These are phyloP conservation scores for Tuber microsphaerosporum DNA, from an alignment of 495 filamentous ascomycete species.

Conservation along the genomic window DNA sequence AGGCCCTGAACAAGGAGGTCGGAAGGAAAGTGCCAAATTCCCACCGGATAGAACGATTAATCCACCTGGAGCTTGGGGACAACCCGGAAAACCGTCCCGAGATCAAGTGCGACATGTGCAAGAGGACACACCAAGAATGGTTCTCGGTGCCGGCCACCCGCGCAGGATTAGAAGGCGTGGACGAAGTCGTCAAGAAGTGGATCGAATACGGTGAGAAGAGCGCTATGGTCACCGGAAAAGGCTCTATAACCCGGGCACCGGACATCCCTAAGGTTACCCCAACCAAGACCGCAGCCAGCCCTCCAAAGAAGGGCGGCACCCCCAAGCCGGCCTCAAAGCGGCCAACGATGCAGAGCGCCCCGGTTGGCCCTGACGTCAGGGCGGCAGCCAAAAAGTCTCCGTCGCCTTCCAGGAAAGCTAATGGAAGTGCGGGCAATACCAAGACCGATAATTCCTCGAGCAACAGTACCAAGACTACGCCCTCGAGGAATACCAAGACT, in stretches of 20 bases:
- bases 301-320: not conserved
- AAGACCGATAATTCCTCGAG: not conserved
- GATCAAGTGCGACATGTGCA: slow-evolving; percentile 67
- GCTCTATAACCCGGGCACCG: not conserved
- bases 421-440: not conserved
- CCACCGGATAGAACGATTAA: slow-evolving; percentile 80
- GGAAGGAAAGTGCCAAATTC: slow-evolving; percentile 69
- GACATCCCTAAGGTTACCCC: slow-evolving; percentile 7
- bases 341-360: slow-evolving; percentile 10
- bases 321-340: slow-evolving; percentile 11
- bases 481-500: not conserved
- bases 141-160: slow-evolving; percentile 78
- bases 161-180: slow-evolving; percentile 63
- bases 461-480: not conserved
- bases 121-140: slow-evolving; percentile 88
- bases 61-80: slow-evolving; percentile 71
- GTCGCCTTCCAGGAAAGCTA: not conserved
- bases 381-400: not conserved
- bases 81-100: slow-evolving; percentile 55
- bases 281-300: not conserved
- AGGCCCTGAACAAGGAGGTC: slow-evolving; percentile 15
- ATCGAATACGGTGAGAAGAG: slow-evolving; percentile 64
- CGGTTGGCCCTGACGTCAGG: not conserved
- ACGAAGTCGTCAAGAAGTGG: slow-evolving; percentile 82
- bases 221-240: slow-evolving; percentile 12